phyloP scores from a whole-genome alignment of 2,329 filamentous ascomycete genomes.

The Colletotrichum spinosum region DNA sequence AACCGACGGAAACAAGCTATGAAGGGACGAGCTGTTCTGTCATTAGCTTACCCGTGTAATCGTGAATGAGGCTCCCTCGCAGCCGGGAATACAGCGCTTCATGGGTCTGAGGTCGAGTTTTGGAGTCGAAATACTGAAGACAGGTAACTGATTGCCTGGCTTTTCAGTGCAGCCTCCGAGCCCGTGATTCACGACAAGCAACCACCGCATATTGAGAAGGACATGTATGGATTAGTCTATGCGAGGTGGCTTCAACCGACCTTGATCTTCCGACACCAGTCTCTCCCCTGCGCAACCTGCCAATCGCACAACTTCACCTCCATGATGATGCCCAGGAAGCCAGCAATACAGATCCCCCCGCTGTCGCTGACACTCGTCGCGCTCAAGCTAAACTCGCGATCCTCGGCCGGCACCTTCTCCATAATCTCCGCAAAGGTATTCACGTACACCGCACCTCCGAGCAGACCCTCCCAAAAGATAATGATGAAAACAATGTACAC shows the following conservation, averaged over 20 bases:
- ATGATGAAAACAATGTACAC: slow-evolving; percentile 88
- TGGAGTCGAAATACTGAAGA: too few relatives aligned
- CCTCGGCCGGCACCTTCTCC: slow-evolving; percentile 79
- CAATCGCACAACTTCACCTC: slow-evolving; percentile 86
- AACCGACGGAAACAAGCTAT: too few relatives aligned
- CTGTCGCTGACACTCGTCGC: slow-evolving; percentile 95
- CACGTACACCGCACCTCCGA: slow-evolving; percentile 94
- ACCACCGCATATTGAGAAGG: background rate
- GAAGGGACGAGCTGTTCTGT: too few relatives aligned
- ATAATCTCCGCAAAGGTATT: slow-evolving; percentile 96
- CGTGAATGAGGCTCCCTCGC: too few relatives aligned
- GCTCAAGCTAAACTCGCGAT: slow-evolving; percentile 90
- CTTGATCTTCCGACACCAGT: slow-evolving; percentile 74
- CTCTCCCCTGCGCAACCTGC: slow-evolving; percentile 83
- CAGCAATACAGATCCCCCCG: slow-evolving; percentile 88
- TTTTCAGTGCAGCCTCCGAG: too few relatives aligned
- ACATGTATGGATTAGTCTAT: accelerated
- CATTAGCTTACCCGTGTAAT: too few relatives aligned
- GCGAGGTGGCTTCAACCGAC: slow-evolving; percentile 43
- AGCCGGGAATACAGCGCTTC: too few relatives aligned
- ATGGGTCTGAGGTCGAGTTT: too few relatives aligned
- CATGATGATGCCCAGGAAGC: slow-evolving; percentile 83
- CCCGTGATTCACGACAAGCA: background rate
- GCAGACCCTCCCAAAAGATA: slow-evolving; percentile 92
- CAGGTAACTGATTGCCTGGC: too few relatives aligned